Conservation (phyloP, 2,329 filamentous ascomycete species). For the Dactylellina leptospora region DNA sequence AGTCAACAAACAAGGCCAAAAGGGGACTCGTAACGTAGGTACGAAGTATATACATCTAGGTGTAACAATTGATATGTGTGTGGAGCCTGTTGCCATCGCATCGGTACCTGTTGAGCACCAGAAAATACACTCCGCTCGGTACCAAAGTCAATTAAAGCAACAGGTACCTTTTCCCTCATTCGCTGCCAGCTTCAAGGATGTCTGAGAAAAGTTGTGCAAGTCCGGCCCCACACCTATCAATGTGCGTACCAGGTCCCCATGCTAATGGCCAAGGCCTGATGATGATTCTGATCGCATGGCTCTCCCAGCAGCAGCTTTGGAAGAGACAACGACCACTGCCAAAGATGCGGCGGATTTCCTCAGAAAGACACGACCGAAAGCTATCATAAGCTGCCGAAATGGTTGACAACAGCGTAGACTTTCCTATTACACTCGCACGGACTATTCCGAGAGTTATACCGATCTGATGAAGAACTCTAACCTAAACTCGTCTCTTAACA, state of each 20-base stretch:
- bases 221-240: conserved; percentile 45
- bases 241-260: conserved; percentile 23
- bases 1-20: not conserved
- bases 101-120: conserved; percentile 45
- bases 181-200: conserved; percentile 32
- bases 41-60: not conserved
- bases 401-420: conserved; percentile 26
- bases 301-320: not conserved
- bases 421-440: conserved; percentile 25
- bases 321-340: conserved; percentile 8
- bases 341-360: not conserved
- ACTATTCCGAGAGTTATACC: conserved; percentile 15
- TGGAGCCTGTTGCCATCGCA: conserved; percentile 17
- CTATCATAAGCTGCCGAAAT: conserved; percentile 2
- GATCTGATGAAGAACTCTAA: conserved; percentile 29
- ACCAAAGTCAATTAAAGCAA: conserved; percentile 50
- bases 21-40: not conserved
- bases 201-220: conserved; percentile 8
- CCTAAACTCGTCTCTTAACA: conserved; percentile 15
- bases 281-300: conserved; percentile 28
- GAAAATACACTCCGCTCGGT: conserved; percentile 48
- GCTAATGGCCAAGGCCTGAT: conserved; percentile 20
- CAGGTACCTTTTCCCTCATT: conserved; percentile 39
- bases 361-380: conserved; percentile 7
- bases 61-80: no score